phyloP scores from a whole-genome alignment of 306 rosid genomes.

The Amphicarpaea edgeworthii region DNA sequence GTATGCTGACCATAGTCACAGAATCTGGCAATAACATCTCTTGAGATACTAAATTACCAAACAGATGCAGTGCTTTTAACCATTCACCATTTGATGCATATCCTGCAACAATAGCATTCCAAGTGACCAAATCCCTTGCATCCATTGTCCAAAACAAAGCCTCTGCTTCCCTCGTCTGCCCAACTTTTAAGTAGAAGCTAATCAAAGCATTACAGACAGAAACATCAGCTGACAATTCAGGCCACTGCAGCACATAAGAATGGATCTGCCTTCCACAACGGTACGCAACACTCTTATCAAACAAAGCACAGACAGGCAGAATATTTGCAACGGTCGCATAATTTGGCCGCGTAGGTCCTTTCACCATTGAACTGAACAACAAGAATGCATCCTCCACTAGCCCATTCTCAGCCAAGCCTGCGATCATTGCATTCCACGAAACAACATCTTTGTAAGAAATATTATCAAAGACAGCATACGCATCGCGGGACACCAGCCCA shows the following conservation, averaged over 20 bases:
- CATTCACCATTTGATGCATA: constrained; percentile 70
- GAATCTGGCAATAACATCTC: constrained; percentile 61
- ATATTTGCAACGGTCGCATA: constrained; percentile 72
- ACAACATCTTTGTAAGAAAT: constrained; percentile 75
- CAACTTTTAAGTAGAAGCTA: constrained; percentile 76
- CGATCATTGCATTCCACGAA: constrained; percentile 91
- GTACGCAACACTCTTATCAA: constrained; percentile 55
- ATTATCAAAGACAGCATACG: constrained; percentile 65
- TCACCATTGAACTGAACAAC: constrained; percentile 67
- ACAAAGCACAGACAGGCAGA: constrained; percentile 73
- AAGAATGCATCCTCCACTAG: constrained; percentile 58
- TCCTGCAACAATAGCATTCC: constrained; percentile 90
- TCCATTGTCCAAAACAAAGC: constrained; percentile 67
- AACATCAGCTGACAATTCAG: constrained; percentile 63
- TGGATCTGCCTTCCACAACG: constrained; percentile 75
- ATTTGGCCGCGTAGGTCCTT: constrained; percentile 67
- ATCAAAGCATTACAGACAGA: constrained; percentile 81
- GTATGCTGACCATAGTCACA: constrained; percentile 77
- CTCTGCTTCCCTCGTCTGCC: constrained; percentile 66
- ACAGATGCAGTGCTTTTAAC: constrained; percentile 73
- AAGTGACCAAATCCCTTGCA: constrained; percentile 85
- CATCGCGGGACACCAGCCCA: constrained; percentile 61
- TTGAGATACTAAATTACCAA: constrained; percentile 56
- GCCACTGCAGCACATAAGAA: constrained; percentile 63
- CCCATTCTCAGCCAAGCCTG: constrained; percentile 77